A percentile compares a stretch with the other conserved stretches of the same genome.
These are phyloP conservation scores for Synchytrium microbalum DNA, from an alignment of 371 early-diverging fungal genomes.

Conservation along the genomic window DNA sequence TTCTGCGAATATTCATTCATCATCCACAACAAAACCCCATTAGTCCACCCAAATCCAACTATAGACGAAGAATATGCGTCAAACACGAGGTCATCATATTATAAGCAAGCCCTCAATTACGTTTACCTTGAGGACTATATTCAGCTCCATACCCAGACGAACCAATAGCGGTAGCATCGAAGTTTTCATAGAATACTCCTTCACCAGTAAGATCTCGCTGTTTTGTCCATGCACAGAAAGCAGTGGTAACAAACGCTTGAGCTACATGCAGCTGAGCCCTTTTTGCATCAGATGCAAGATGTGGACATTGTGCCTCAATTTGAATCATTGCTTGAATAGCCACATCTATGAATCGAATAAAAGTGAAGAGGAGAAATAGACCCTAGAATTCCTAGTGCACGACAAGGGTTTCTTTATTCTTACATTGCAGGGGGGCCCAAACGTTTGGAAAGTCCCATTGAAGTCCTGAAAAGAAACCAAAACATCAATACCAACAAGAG, in stretches of 20 bases:
- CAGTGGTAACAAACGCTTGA: constrained; percentile 52
- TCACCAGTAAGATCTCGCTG: too few relatives aligned
- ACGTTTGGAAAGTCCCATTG: constrained; percentile 86
- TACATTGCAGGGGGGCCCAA: constrained; percentile 56
- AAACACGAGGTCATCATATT: too few relatives aligned
- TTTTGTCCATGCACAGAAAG: constrained; percentile 69
- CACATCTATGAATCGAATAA: constrained; percentile 6
- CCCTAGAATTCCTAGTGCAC: too few relatives aligned
- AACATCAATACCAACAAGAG: too few relatives aligned
- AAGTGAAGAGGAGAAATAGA: too few relatives aligned
- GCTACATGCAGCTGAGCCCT: constrained; percentile 33
- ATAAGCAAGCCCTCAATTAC: too few relatives aligned
- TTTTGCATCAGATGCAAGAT: background rate
- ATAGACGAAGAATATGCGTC: too few relatives aligned
- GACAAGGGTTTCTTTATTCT: constrained; percentile 2
- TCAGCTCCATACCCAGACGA: constrained; percentile 71
- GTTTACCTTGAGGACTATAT: constrained; percentile 70
- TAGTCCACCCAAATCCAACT: constrained; percentile 90
- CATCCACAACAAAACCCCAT: constrained; percentile 69
- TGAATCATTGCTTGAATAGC: constrained; percentile 17
- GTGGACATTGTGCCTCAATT: background rate
- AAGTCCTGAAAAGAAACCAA: too few relatives aligned
- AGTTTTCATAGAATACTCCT: constrained; percentile 91
- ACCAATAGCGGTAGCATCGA: constrained; percentile 51
- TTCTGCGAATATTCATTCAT: constrained; percentile 43